Evolutionary conservation across 768 basidiomycete species (phyloP).

Genomic region (Leccinum uliginosum): DNA sequence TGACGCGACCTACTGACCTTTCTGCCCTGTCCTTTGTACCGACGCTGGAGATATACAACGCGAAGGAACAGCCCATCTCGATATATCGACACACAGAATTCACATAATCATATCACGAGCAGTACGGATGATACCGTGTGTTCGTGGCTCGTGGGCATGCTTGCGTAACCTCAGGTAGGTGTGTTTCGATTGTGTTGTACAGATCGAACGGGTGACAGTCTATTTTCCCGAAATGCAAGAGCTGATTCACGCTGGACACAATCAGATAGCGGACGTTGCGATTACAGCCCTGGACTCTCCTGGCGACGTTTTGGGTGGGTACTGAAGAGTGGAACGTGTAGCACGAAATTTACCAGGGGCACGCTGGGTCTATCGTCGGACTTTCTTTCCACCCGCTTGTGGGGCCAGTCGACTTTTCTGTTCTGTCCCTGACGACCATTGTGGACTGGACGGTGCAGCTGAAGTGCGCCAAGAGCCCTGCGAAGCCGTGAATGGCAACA

Average conservation of each 20-base stretch:
- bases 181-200: neutral
- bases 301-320: conserved; percentile 91
- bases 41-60: conserved; percentile 66
- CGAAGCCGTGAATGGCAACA: conserved; percentile 65
- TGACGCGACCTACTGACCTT: neutral
- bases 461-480: conserved; percentile 79
- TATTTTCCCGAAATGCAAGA: conserved; percentile 81
- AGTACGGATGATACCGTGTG: conserved; percentile 97
- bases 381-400: conserved; percentile 90
- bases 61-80: too few species aligned
- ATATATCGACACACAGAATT: conserved; percentile 98
- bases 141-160: conserved; percentile 98
- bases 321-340: conserved; percentile 98
- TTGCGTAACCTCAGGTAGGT: conserved; percentile 90
- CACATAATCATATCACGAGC: conserved; percentile 93
- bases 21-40: conserved; percentile 30
- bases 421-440: conserved; percentile 87
- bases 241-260: conserved; percentile 83
- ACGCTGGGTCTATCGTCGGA: conserved; percentile 90
- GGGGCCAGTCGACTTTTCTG: conserved; percentile 92
- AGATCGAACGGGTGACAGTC: neutral
- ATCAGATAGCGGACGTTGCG: conserved; percentile 95
- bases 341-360: conserved; percentile 88
- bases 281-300: conserved; percentile 94
- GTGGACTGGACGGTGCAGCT: conserved; percentile 99